These are phyloP conservation scores for Vachellia pachyceras DNA, from an alignment of 306 rosid genomes.

Conservation along the genomic window DNA sequence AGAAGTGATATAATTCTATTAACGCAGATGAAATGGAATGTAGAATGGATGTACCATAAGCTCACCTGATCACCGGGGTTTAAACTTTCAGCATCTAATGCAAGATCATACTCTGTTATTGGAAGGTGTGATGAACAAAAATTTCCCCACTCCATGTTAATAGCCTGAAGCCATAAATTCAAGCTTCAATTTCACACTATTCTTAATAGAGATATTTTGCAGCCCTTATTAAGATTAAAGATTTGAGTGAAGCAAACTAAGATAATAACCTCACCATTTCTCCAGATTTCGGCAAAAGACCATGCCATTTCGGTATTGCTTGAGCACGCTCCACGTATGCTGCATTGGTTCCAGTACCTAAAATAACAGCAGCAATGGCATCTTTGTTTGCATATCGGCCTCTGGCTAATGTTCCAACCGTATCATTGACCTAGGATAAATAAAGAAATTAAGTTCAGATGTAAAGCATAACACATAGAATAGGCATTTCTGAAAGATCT, in stretches of 20 bases:
- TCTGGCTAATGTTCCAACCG: slow-evolving; percentile 78
- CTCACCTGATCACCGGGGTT: slow-evolving; percentile 79
- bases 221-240: not conserved
- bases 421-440: slow-evolving; percentile 71
- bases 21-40: not conserved
- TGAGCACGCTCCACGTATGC: slow-evolving; percentile 72
- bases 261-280: slow-evolving; percentile 58
- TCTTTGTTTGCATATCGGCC: slow-evolving; percentile 60
- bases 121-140: slow-evolving; percentile 78
- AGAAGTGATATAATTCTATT: not conserved
- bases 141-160: slow-evolving; percentile 88
- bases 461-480: not conserved
- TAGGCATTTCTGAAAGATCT: not conserved
- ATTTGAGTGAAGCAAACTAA: not conserved
- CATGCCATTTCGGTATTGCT: slow-evolving; percentile 83
- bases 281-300: slow-evolving; percentile 70
- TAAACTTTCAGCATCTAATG: slow-evolving; percentile 68
- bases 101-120: slow-evolving; percentile 66
- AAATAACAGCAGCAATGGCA: slow-evolving; percentile 73
- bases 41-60: not conserved
- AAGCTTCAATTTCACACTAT: not conserved
- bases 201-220: not conserved
- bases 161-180: slow-evolving; percentile 49
- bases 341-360: slow-evolving; percentile 84
- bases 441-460: not conserved